Evolutionary conservation across 345 rosid species (phyloP), one percentile per base, ranked within the genome.

Genomic region (Trapa bicornis): DNA sequence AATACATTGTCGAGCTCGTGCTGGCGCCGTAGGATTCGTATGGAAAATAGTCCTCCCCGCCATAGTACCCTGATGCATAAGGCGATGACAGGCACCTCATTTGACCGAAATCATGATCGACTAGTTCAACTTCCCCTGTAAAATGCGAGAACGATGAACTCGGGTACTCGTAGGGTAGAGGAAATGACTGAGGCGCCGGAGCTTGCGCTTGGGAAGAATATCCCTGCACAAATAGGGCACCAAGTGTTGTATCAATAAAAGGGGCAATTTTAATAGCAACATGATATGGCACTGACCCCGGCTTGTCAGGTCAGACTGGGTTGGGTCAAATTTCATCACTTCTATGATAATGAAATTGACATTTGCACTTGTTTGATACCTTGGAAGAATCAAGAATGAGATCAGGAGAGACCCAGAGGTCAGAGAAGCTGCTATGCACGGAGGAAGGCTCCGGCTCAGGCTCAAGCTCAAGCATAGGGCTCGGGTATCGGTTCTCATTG

Each of bases 381-480:
- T 83, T 81, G 8, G 84, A 81, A 41, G 96, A 83, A 71, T 85
- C 86, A 65, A 85, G 84, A 74, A 85, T 87, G 15, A 73, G 71
- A 42, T 82, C 86, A 65, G 89, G 87, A 45, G 89, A 89, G 65
- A 81, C 71, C 87, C 82, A 79, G 29, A 75, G 43, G 68, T 65
- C 75, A 2, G 85, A 75, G 69, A 76, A 72, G 41, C 78, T 74
- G 37, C 71, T 75, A 39, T 65, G 75, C 58, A 74, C 48, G 38
- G 74, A 68, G 70, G 70, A 62, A 60, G 84, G 80, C 65, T 69
- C 80, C 39, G 70, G 66, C 17, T 64, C 73, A 14, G 53, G 75
- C 69, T 77, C 76, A 83, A 65, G 53, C 68, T 37, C 84, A 76
- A 87, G 83, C 69, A 71, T 61, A 12, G 87, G 80, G 64, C 87